These are phyloP conservation scores for Colletotrichum shisoi DNA, from an alignment of 2,329 filamentous ascomycete species.

Conservation along the genomic window DNA sequence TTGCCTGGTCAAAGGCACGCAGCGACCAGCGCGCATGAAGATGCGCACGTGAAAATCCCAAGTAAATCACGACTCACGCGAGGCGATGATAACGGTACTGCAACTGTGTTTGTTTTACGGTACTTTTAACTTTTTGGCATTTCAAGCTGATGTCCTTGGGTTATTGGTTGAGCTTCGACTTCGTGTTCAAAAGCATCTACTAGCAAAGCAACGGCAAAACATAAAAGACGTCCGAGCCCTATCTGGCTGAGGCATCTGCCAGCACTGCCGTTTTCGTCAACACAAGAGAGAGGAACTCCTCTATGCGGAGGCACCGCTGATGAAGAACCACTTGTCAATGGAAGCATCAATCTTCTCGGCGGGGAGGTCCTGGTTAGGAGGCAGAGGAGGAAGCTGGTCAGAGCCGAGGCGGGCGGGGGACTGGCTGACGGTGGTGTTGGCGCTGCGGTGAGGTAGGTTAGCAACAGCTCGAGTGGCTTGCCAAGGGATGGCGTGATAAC, in stretches of 20 bases:
- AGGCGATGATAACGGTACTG: background rate
- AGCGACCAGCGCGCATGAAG: background rate
- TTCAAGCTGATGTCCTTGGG: slow-evolving; percentile 18
- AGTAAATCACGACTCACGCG: background rate
- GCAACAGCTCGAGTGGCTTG: slow-evolving; percentile 38
- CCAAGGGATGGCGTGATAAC: slow-evolving; percentile 49
- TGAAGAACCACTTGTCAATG: slow-evolving; percentile 99
- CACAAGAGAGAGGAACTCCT: slow-evolving; percentile 21
- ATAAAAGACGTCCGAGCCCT: background rate
- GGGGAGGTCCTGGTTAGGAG: slow-evolving; percentile 77
- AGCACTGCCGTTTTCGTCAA: slow-evolving; percentile 5
- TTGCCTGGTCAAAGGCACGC: background rate
- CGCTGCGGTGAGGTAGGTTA: slow-evolving; percentile 60
- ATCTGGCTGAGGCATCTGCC: slow-evolving; percentile 6
- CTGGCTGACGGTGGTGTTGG: slow-evolving; percentile 79
- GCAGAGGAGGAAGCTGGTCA: slow-evolving; percentile 77
- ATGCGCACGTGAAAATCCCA: background rate
- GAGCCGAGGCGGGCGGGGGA: slow-evolving; percentile 76
- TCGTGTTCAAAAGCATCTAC: slow-evolving; percentile 18
- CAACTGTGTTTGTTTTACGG: slow-evolving; percentile 1
- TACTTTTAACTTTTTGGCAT: slow-evolving; percentile 34
- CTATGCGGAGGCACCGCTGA: slow-evolving; percentile 91
- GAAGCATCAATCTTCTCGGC: slow-evolving; percentile 91
- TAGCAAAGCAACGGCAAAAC: slow-evolving; percentile 16
- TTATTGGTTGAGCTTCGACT: background rate